Base-by-base conservation (phyloP, 1,284 basidiomycete species). In the Ceratobasidium sp. region DNA sequence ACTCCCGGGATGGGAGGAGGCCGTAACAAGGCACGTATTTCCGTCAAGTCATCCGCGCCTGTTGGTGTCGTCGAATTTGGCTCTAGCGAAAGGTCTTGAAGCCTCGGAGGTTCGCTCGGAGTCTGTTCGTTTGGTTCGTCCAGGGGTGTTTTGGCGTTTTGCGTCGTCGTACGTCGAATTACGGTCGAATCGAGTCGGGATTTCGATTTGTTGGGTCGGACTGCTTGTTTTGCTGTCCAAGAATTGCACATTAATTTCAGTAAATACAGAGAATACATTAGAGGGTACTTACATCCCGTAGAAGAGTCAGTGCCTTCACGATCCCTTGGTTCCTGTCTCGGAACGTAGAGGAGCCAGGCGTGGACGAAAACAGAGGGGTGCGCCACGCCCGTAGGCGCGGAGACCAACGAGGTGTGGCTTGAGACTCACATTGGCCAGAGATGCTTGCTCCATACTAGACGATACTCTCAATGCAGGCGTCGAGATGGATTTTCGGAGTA, bases 1-100 rank as follows among this genome's bases (percentile, higher is more conserved):
- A 86, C 73, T 6, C 84, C 88, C 1, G 82, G 80, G 72, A 89
- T 85, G 1, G 84, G 80, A 11, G 85, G 83, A 1, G 89, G 90
- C n/a, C 77, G 79, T 19, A 91, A 78, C 0, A 88, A 75, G 2
- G 77, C 75, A 33, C 87, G 81, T 36, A 90, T 70, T 13, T 47
- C 29, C 3, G 69, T 58, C 11, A 46, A 44, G 21, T 72, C 72
- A 21, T 58, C 69, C 14, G 60, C 59, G n/a, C 50, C 47, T 2
- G 23, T 25, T 19, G 46, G 25, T n/a, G 29, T 7, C n/a, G n/a
- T 9, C 14, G 30, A 1, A 47, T 56, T 58, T 3, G 56, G 54
- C n/a, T 54, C 66, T 2, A 59, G 19, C 23, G 54, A 53, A 19
- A 59, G 29, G 33, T 57, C 56, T 27, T 68, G 66, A n/a, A 59